These are phyloP conservation scores for Hypomyces rosellus DNA, from an alignment of 2,329 filamentous ascomycete species.

Conservation along the genomic window DNA sequence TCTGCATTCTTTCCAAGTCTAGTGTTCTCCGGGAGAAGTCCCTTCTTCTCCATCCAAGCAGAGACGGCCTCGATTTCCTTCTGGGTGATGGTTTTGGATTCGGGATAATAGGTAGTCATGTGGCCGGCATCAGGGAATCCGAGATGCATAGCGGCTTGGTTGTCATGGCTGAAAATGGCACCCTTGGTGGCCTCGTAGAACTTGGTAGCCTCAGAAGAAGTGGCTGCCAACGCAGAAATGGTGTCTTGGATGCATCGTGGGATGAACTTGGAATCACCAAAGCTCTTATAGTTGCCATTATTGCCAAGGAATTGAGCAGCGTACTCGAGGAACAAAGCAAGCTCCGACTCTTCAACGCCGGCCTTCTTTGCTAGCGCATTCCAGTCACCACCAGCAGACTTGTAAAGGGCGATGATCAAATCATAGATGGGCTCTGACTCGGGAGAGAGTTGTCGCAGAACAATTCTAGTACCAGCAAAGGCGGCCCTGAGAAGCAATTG, in stretches of 20 bases:
- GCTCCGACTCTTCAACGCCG: constrained; percentile 55
- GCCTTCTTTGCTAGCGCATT: constrained; percentile 57
- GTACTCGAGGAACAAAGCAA: constrained; percentile 69
- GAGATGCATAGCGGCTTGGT: constrained; percentile 63
- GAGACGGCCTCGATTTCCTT: constrained; percentile 66
- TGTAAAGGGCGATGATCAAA: constrained; percentile 68
- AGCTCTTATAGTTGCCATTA: constrained; percentile 79
- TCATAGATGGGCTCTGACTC: constrained; percentile 79
- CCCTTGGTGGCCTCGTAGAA: constrained; percentile 63
- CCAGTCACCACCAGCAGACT: constrained; percentile 64
- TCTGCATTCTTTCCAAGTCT: constrained; percentile 60
- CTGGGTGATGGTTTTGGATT: constrained; percentile 67
- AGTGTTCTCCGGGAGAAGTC: constrained; percentile 69
- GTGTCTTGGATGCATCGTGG: constrained; percentile 60
- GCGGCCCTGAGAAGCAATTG: constrained; percentile 50
- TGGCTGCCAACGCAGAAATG: constrained; percentile 58
- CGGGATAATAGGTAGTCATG: constrained; percentile 76
- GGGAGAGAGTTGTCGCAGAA: constrained; percentile 74
- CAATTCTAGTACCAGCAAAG: constrained; percentile 69
- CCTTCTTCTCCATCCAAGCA: constrained; percentile 66
- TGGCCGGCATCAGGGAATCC: constrained; percentile 70
- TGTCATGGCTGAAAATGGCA: constrained; percentile 63
- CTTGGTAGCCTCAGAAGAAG: constrained; percentile 53
- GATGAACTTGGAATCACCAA: constrained; percentile 79
- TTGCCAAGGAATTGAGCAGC: constrained; percentile 74